Conservation (phyloP, 192 early-diverging fungal genomes). For the Dispira parvispora region DNA sequence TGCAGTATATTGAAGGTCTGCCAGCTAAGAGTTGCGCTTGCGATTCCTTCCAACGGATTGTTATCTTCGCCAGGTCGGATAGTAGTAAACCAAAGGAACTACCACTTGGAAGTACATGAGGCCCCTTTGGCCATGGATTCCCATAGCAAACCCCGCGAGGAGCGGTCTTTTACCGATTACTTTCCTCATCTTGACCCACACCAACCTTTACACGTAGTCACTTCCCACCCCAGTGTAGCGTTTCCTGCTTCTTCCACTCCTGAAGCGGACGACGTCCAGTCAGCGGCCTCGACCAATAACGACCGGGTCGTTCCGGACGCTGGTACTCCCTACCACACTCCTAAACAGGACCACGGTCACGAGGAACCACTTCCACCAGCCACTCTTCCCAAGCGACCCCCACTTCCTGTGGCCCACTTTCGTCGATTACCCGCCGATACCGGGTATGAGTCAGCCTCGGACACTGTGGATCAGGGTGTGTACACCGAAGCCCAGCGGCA, state of each 20-base stretch:
- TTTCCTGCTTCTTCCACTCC: constrained; percentile 16
- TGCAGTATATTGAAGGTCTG: too few relatives aligned
- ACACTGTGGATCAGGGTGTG: neutral
- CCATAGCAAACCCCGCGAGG: constrained; percentile 55
- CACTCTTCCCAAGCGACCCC: constrained; percentile 20
- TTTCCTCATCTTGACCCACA: constrained; percentile 61
- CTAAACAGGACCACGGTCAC: constrained; percentile 6
- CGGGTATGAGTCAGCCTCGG: constrained; percentile 1
- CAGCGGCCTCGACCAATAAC: constrained; percentile 16
- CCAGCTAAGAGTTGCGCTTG: too few relatives aligned
- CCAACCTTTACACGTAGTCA: constrained; percentile 27
- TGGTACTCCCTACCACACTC: constrained; percentile 12
- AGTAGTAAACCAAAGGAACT: too few relatives aligned
- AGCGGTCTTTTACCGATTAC: constrained; percentile 60
- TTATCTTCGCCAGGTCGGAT: too few relatives aligned
- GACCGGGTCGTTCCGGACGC: neutral
- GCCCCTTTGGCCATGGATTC: neutral
- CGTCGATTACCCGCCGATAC: constrained; percentile 10
- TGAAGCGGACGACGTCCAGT: constrained; percentile 18
- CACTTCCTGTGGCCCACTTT: constrained; percentile 21
- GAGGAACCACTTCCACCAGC: constrained; percentile 14
- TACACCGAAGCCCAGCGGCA: neutral
- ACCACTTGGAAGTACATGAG: too few relatives aligned
- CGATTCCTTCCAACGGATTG: too few relatives aligned
- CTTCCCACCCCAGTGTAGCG: constrained; percentile 13